These are phyloP conservation scores for Malus fusca DNA, from an alignment of 306 rosid species.

Conservation along the genomic window DNA sequence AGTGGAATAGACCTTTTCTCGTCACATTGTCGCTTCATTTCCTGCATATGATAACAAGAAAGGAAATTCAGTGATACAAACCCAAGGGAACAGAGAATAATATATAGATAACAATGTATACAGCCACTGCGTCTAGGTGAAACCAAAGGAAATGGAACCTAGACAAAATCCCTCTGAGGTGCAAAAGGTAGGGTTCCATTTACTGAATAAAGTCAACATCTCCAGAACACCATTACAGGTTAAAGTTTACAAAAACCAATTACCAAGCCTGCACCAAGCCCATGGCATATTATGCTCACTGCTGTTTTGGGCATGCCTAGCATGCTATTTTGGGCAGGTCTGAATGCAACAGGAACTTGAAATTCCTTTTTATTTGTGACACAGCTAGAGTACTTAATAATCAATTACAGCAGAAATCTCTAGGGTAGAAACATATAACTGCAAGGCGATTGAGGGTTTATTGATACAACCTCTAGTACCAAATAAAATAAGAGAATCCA, in stretches of 20 bases:
- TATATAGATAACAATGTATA: background rate
- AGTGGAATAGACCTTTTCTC: slow-evolving; percentile 57
- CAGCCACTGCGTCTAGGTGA: background rate
- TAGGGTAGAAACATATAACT: background rate
- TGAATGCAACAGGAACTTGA: background rate
- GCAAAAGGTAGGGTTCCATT: background rate
- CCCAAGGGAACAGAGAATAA: background rate
- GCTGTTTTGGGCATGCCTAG: background rate
- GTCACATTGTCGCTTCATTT: slow-evolving; percentile 89
- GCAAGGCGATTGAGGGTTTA: background rate
- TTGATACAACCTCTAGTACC: background rate
- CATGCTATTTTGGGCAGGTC: background rate
- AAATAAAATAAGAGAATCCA: slow-evolving; percentile 1
- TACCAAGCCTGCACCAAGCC: background rate
- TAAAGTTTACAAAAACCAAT: background rate
- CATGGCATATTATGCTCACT: background rate
- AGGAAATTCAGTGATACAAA: slow-evolving; percentile 17
- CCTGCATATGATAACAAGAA: slow-evolving; percentile 45
- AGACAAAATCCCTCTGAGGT: background rate
- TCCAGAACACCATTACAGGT: background rate
- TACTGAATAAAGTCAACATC: background rate
- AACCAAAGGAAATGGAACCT: slow-evolving; percentile 2
- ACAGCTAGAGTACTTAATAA: background rate
- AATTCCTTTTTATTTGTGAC: background rate
- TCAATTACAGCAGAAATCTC: background rate